Base-by-base conservation (phyloP, 768 basidiomycete species). In the Macrolepiota dolichaula region DNA sequence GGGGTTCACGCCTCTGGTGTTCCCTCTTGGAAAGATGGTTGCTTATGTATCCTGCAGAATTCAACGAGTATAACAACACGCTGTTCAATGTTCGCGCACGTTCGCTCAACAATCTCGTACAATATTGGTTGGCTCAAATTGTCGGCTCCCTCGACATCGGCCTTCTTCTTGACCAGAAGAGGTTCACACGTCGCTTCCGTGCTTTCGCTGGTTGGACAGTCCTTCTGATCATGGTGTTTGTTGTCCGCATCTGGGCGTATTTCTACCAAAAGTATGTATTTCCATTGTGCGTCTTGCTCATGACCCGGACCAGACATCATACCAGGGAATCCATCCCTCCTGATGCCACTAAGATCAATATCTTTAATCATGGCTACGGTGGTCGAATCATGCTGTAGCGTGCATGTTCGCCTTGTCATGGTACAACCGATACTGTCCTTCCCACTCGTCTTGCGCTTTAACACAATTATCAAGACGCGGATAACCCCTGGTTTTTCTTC, bases 81-180 rank as follows among this genome's bases (percentile, higher is more conserved):
- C 71, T 92, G 6, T n/a, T n/a, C n/a, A n/a, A n/a, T n/a, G n/a
- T n/a, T n/a, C n/a, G n/a, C n/a, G n/a, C n/a, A n/a, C n/a, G 91
- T 32, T 80, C 87, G 17, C 74, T 93, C 60, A 92, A 92, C 69
- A 87, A 86, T 63, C 74, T 92, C 32, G 77, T 91, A n/a, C n/a
- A n/a, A n/a, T 94, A 93, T 72, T 93, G 90, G 90, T 70, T 84
- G 3, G 76, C 87, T 0, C 91, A 93, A 68, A 89, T 92, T 61
- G 65, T 90, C 32, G 92, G 91, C 2, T 89, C 91, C 0, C 65
- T 91, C 52, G 73, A 79, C 50, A 90, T 93, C 54, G 89, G 90
- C 13, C 72, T 83, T 50, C 68, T 92, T 27, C 82, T 92, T 36
- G 91, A 92, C 68, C 79, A 76, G 52, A 72, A 73, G 44, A 69